Percentiles rank a stretch among this genome's conserved stretches.
Conservation (phyloP, 345 rosid genomes). For the Eucalyptus lansdowneana region DNA sequence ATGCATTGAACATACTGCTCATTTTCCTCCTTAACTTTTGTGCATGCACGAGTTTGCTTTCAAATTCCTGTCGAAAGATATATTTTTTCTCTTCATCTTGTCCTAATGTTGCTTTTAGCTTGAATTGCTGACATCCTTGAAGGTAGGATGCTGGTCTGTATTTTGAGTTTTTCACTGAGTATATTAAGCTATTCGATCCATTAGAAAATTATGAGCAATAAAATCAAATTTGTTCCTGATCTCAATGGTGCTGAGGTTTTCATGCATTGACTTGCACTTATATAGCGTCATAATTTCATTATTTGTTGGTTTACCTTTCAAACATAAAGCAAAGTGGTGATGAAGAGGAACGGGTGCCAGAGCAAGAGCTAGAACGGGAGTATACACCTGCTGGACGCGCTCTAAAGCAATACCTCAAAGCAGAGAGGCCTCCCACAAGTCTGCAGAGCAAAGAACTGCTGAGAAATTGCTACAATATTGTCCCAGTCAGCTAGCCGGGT, state of each 20-base stretch:
- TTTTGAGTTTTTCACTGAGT: not conserved
- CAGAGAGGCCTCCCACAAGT: no score
- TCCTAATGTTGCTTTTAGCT: not conserved
- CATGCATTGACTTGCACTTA: not conserved
- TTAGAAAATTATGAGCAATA: not conserved
- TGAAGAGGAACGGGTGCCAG: conserved; percentile 78
- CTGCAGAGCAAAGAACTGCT: no score
- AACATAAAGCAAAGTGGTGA: not conserved
- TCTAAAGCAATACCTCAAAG: not conserved
- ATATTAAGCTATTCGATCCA: not conserved
- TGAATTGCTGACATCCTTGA: not conserved
- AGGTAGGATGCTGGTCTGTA: not conserved
- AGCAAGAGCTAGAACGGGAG: conserved; percentile 79
- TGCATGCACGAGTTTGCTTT: not conserved
- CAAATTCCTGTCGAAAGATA: not conserved
- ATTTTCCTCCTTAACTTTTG: not conserved
- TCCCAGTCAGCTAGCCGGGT: no score
- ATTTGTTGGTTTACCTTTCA: not conserved
- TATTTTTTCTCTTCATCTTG: not conserved
- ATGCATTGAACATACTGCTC: not conserved
- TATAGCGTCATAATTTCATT: not conserved
- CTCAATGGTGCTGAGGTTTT: not conserved
- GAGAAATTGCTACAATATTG: no score
- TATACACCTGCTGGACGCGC: conserved; percentile 93
- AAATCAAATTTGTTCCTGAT: not conserved